Conservation (phyloP, 495 filamentous ascomycete species). For the Talaromyces proteolyticus region DNA sequence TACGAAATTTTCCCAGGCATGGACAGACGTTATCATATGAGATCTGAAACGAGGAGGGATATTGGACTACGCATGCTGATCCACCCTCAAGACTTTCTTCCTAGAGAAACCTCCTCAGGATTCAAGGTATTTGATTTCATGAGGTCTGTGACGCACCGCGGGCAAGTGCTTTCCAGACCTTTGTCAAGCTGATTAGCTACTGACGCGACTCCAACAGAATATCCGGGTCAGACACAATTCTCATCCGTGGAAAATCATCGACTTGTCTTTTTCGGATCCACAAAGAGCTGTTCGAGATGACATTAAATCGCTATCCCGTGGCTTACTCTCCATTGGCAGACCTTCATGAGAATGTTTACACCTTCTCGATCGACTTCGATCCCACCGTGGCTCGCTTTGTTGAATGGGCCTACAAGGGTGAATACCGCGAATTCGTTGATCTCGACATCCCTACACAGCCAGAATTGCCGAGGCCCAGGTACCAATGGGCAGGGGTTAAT, state of each 20-base stretch:
- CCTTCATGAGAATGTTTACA: neutral
- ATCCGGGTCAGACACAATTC: neutral
- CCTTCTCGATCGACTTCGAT: neutral
- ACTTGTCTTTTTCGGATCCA: neutral
- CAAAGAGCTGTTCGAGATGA: neutral
- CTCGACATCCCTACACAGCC: neutral
- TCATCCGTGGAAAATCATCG: neutral
- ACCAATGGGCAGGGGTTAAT: neutral
- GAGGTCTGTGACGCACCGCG: neutral
- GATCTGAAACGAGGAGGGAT: neutral
- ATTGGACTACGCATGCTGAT: neutral
- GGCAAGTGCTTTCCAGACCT: neutral
- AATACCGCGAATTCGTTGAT: neutral
- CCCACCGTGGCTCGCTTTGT: neutral
- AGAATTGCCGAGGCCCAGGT: neutral
- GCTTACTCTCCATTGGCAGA: neutral
- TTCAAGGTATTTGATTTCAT: neutral
- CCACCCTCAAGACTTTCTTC: neutral
- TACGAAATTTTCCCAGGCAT: too few species aligned
- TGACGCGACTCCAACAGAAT: neutral
- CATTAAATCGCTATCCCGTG: neutral
- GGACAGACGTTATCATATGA: too few species aligned
- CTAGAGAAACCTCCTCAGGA: neutral
- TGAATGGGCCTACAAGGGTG: neutral
- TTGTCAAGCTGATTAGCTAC: neutral